Conservation (phyloP, 768 basidiomycete species). For the Tylopilus sp. region DNA sequence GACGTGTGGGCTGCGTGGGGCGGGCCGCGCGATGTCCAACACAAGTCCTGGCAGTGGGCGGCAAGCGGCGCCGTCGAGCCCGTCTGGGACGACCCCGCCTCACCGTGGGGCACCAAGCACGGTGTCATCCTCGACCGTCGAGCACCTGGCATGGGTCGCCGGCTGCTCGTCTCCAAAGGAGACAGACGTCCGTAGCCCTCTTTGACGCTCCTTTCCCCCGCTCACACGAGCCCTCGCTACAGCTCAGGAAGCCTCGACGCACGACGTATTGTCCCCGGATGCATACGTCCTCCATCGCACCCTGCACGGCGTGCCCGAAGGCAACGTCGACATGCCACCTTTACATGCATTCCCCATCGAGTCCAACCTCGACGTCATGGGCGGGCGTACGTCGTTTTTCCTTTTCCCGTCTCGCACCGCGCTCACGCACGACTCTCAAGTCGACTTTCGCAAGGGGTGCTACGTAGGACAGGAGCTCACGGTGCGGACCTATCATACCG, state of each 20-base stretch:
- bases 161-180: slow-evolving; percentile 68
- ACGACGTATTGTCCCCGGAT: slow-evolving; percentile 50
- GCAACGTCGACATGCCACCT: slow-evolving; percentile 68
- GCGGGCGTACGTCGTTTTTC: slow-evolving; percentile 61
- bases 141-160: slow-evolving; percentile 74
- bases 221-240: slow-evolving; percentile 9
- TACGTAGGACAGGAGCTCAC: slow-evolving; percentile 98
- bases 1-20: slow-evolving; percentile 86
- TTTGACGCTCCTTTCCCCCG: neutral
- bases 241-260: slow-evolving; percentile 55
- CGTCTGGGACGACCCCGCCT: slow-evolving; percentile 48
- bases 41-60: slow-evolving; percentile 50
- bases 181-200: slow-evolving; percentile 60
- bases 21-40: slow-evolving; percentile 37
- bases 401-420: neutral
- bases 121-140: slow-evolving; percentile 57
- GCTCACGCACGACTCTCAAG: slow-evolving; percentile 40
- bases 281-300: slow-evolving; percentile 80
- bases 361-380: slow-evolving; percentile 92
- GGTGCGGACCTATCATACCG: slow-evolving; percentile 94
- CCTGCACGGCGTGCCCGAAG: slow-evolving; percentile 84
- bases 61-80: slow-evolving; percentile 78
- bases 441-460: slow-evolving; percentile 97
- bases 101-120: slow-evolving; percentile 63
- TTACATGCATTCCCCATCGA: slow-evolving; percentile 89